Evolutionary conservation across 2,329 filamentous ascomycete genomes (phyloP), one percentile per base, ranked within the genome.

Genomic region (Basipetospora sp.): DNA sequence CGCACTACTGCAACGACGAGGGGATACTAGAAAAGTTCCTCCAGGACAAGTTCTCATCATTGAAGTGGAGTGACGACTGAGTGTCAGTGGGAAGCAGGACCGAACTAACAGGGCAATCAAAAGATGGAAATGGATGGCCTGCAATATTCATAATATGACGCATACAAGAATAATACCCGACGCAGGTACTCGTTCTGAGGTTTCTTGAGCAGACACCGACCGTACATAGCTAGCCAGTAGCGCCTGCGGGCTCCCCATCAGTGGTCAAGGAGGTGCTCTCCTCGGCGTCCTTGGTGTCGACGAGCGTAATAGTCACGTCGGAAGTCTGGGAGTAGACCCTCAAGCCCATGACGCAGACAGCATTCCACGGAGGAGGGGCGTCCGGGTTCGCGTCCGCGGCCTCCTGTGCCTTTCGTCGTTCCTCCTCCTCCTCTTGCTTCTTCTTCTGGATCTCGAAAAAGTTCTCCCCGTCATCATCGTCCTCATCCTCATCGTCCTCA

Each of bases 1-100:
- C 78, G 2, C 65, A 68, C 33, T 69, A 69, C 46, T 61, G 69
- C 31, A 58, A 63, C 4, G 78, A 82, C 44, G 64, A 54, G 0
- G 68, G 66, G 2, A 49, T 53, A 4, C 47, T 75, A 43, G 60
- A 64, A 39, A 49, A 45, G 32, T 44, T 57, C 8, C 50, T 77
- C 31, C 60, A 63, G 17, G 55, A 56, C 4, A 64, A 60, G 41
- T 63, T 65, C 40, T 52, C 56, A 11, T 59, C 55, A 36, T 45
- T 74, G 43, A 54, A 54, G 14, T 45, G 38, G 41, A 40, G 41
- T 15, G 31, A 11, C 25, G 16, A 32, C 10, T n/a, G n/a, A n/a
- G n/a, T n/a, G n/a, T n/a, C n/a, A n/a, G n/a, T n/a, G n/a, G n/a
- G n/a, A n/a, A n/a, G n/a, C n/a, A n/a, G n/a, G n/a, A n/a, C n/a